Conservation (phyloP, 257 asterid genomes). For the Fraxinus anomala region DNA sequence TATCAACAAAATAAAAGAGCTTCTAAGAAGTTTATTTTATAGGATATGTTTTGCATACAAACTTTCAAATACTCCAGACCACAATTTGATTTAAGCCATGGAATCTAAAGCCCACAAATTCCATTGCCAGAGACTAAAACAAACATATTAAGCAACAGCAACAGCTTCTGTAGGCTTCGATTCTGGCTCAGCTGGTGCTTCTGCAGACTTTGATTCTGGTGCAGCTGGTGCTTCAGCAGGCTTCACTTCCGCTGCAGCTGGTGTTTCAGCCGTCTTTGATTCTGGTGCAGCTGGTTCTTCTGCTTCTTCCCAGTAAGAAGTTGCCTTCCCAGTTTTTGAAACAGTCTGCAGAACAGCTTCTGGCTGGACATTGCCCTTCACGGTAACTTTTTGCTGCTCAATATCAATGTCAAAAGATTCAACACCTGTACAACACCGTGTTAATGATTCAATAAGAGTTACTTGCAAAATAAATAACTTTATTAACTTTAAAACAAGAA, state of each 20-base stretch:
- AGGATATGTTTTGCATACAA: neutral
- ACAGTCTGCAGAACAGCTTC: constrained; percentile 82
- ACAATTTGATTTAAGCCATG: neutral
- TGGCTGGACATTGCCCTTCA: constrained; percentile 72
- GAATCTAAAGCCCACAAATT: neutral
- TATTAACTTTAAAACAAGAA: neutral
- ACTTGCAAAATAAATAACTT: neutral
- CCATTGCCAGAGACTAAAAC: neutral
- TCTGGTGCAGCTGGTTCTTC: constrained; percentile 26
- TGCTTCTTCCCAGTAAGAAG: constrained; percentile 75
- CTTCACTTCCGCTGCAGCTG: constrained; percentile 24
- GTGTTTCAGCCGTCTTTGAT: constrained; percentile 16
- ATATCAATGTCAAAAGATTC: constrained; percentile 76
- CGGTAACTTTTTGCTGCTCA: constrained; percentile 82
- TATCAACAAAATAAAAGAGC: neutral
- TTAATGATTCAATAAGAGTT: neutral
- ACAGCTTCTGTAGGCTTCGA: constrained; percentile 2
- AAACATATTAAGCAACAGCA: neutral
- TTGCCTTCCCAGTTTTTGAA: constrained; percentile 86
- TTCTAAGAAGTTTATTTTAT: neutral
- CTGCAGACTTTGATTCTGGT: constrained; percentile 41
- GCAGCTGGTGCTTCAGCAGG: constrained; percentile 21
- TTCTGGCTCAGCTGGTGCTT: constrained; percentile 30
- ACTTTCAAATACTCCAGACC: neutral
- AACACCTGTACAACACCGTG: constrained; percentile 53